Conservation (phyloP, 805 yeast species). For the Candida succiphila region DNA sequence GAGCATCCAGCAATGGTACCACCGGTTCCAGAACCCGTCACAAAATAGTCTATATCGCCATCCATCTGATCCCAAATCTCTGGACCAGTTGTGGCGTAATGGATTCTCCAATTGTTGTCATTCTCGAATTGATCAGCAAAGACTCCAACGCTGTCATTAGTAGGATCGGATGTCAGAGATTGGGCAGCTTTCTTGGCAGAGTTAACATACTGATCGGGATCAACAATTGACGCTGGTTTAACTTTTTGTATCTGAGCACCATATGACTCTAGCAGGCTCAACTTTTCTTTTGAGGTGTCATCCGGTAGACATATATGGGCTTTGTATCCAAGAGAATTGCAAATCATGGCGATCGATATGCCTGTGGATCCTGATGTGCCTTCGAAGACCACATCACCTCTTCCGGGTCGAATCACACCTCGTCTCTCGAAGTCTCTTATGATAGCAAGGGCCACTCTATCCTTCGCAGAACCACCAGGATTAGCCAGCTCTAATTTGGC, state of each 20-base stretch:
- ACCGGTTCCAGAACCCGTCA: slow-evolving; percentile 94
- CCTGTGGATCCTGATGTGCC: slow-evolving; percentile 98
- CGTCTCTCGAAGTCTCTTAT: slow-evolving; percentile 54
- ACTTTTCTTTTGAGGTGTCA: slow-evolving; percentile 81
- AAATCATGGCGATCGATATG: slow-evolving; percentile 83
- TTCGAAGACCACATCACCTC: slow-evolving; percentile 75
- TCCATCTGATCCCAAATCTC: slow-evolving; percentile 75
- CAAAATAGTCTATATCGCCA: slow-evolving; percentile 59
- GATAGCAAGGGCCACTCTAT: slow-evolving; percentile 83
- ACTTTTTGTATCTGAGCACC: slow-evolving; percentile 85
- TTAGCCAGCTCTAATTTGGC: slow-evolving; percentile 81
- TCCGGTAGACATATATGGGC: slow-evolving; percentile 94
- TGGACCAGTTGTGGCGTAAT: slow-evolving; percentile 81
- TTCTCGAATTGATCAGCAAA: slow-evolving; percentile 97
- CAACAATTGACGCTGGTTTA: slow-evolving; percentile 91
- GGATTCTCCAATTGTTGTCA: slow-evolving; percentile 81
- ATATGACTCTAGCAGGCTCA: slow-evolving; percentile 55
- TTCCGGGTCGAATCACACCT: slow-evolving; percentile 48
- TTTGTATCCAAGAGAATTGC: slow-evolving; percentile 78
- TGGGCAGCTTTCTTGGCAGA: slow-evolving; percentile 65
- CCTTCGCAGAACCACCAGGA: slow-evolving; percentile 96
- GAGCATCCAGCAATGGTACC: slow-evolving; percentile 96
- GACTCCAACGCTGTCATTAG: slow-evolving; percentile 43
- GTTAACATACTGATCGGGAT: slow-evolving; percentile 87
- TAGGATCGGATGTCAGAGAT: slow-evolving; percentile 29